These are phyloP conservation scores for Dorcoceras hygrometricum DNA, from an alignment of 257 asterid species.

Conservation along the genomic window DNA sequence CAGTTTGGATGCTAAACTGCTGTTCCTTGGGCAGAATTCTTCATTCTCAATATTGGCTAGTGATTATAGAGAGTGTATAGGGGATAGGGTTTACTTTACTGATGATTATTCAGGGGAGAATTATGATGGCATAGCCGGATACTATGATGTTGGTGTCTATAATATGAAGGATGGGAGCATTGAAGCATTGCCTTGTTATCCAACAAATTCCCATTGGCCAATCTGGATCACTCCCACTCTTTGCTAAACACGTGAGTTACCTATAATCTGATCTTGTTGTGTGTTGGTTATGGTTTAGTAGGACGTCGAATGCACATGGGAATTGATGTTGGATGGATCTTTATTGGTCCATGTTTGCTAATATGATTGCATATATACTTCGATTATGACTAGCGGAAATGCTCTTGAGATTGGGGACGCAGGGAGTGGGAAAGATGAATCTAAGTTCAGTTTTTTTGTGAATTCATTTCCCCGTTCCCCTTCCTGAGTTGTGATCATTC, in stretches of 20 bases:
- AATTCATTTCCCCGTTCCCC: no score
- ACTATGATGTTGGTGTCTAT: constrained; percentile 70
- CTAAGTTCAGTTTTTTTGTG: no score
- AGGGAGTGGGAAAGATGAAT: not conserved
- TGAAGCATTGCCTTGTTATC: constrained; percentile 48
- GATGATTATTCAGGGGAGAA: constrained; percentile 64
- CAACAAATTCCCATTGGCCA: constrained; percentile 53
- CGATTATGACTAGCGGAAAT: not conserved
- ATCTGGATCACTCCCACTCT: constrained; percentile 74
- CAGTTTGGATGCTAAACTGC: constrained; percentile 48
- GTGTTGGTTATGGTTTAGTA: not conserved
- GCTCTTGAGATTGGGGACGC: not conserved
- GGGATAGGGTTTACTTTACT: constrained; percentile 63
- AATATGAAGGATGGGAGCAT: constrained; percentile 49
- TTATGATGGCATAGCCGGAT: constrained; percentile 45
- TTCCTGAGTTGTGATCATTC: no score
- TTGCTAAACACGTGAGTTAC: constrained; percentile 39
- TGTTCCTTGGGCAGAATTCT: constrained; percentile 72
- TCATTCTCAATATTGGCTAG: constrained; percentile 55
- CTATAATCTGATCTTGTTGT: not conserved
- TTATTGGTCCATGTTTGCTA: not conserved
- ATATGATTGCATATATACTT: not conserved
- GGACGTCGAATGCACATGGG: constrained; percentile 1
- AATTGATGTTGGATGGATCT: not conserved
- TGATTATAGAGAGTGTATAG: constrained; percentile 57